A percentile compares a stretch with the other conserved stretches of the same genome.
Conservation (phyloP, 2,329 filamentous ascomycete genomes). For the Magnaporthales sp. region DNA sequence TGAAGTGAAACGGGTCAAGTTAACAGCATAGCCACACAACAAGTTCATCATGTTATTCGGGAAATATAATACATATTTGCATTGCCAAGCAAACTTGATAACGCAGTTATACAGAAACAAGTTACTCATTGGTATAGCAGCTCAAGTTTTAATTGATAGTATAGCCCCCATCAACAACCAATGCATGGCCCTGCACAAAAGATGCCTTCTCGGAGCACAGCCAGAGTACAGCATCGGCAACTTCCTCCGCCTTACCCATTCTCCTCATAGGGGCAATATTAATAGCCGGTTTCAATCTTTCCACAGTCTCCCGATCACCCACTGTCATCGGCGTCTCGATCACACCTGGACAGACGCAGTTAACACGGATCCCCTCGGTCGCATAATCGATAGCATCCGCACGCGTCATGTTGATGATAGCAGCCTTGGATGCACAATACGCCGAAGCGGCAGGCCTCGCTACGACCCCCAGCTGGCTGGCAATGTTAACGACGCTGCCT, state of each 20-base stretch:
- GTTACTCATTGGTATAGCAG: too few relatives aligned
- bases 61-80: too few relatives aligned
- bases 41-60: too few relatives aligned
- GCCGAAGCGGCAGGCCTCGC: constrained; percentile 30
- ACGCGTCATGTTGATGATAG: constrained; percentile 34
- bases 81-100: too few relatives aligned
- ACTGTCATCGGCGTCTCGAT: constrained; percentile 22
- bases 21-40: neutral
- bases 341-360: constrained; percentile 36
- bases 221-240: constrained; percentile 36
- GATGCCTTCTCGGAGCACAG: constrained; percentile 33
- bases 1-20: neutral
- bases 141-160: neutral
- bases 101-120: too few relatives aligned
- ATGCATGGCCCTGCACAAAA: constrained; percentile 32
- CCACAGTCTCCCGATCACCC: constrained; percentile 9
- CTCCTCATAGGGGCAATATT: constrained; percentile 30
- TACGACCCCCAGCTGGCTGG: constrained; percentile 32
- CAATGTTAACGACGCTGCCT: constrained; percentile 36
- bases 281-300: constrained; percentile 15
- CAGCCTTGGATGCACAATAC: constrained; percentile 36
- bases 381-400: constrained; percentile 38
- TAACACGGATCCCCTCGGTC: constrained; percentile 33
- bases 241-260: constrained; percentile 33
- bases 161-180: constrained; percentile 13